These are phyloP conservation scores for Aspergillus sp. DNA, from an alignment of 2,329 filamentous ascomycete genomes.

Conservation along the genomic window DNA sequence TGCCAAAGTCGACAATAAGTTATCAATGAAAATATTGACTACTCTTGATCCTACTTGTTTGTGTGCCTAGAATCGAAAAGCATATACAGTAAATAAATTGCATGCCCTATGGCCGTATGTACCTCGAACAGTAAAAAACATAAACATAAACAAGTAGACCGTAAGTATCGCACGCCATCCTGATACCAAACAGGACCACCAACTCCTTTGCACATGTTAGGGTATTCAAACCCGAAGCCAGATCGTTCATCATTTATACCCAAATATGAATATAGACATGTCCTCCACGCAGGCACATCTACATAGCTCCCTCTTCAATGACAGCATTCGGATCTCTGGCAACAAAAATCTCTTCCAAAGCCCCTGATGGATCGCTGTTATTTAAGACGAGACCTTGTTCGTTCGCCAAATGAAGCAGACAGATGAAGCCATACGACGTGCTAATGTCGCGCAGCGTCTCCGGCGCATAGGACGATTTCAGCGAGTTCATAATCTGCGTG, in stretches of 20 bases:
- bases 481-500: constrained; percentile 81
- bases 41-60: no score
- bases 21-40: no score
- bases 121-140: neutral
- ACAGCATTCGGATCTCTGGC: constrained; percentile 33
- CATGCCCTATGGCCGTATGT: neutral
- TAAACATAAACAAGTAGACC: constrained; percentile 4
- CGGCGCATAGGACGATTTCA: constrained; percentile 80
- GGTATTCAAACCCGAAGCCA: constrained; percentile 6
- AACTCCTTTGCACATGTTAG: constrained; percentile 12
- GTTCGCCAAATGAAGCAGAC: constrained; percentile 81
- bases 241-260: constrained; percentile 7
- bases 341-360: constrained; percentile 41
- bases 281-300: constrained; percentile 1
- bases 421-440: constrained; percentile 90
- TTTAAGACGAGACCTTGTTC: constrained; percentile 81
- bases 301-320: constrained; percentile 29
- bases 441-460: constrained; percentile 88
- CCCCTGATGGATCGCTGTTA: constrained; percentile 43
- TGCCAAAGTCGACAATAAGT: no score
- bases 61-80: no score
- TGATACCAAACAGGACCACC: constrained; percentile 3
- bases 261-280: neutral
- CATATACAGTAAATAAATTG: neutral
- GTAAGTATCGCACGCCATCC: neutral